Evolutionary conservation across 257 asterid genomes (phyloP).

Genomic region (Solanum arcanum): DNA sequence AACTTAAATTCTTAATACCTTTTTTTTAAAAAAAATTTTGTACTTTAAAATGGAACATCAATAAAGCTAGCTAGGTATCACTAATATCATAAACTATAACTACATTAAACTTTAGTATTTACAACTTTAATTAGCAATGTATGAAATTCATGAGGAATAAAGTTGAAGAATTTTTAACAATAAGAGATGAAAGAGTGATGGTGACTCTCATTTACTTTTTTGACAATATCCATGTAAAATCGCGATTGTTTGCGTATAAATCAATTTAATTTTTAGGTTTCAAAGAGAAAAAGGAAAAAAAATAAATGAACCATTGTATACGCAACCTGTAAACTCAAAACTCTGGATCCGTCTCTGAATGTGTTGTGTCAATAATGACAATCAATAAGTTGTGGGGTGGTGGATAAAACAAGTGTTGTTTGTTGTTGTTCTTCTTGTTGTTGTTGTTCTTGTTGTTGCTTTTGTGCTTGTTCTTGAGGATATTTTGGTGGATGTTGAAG

Average conservation of each 20-base stretch:
- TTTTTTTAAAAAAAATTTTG: not conserved
- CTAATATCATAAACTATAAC: not conserved
- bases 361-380: constrained; percentile 11
- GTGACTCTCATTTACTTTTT: not conserved
- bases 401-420: constrained; percentile 22
- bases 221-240: not conserved
- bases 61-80: not conserved
- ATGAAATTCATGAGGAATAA: not conserved
- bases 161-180: not conserved
- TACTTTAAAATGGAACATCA: not conserved
- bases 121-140: not conserved
- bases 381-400: constrained; percentile 32
- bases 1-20: not conserved
- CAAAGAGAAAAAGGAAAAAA: not conserved
- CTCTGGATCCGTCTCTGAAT: not conserved
- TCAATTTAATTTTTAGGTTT: not conserved
- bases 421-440: not conserved
- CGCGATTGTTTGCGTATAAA: not conserved
- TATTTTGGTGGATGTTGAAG: constrained; percentile 3
- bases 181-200: not conserved
- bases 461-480: constrained; percentile 15
- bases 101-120: not conserved
- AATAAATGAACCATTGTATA: constrained; percentile 3
- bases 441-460: not conserved
- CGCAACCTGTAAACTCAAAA: not conserved